Conservation (phyloP, 441 rosid species). For the Raphanus hybrid region DNA sequence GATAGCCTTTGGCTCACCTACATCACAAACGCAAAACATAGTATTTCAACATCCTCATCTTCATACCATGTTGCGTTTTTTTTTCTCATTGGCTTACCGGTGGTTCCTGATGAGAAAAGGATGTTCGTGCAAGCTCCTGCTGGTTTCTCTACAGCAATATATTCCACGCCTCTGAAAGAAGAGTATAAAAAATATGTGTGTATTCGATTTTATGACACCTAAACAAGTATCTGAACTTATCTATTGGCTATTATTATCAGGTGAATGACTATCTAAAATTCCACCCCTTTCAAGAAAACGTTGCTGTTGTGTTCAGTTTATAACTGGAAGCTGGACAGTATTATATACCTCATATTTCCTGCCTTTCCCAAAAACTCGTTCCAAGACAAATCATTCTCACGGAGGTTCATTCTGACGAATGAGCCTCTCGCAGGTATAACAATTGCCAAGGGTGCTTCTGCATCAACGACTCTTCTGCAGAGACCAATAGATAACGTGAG, state of each 20-base stretch:
- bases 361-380: slow-evolving; percentile 66
- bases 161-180: slow-evolving; percentile 66
- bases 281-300: too few relatives aligned
- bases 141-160: slow-evolving; percentile 73
- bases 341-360: slow-evolving; percentile 52
- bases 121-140: slow-evolving; percentile 81
- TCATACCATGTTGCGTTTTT: slow-evolving; percentile 8
- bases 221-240: neutral
- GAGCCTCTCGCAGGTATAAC: slow-evolving; percentile 71
- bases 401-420: slow-evolving; percentile 56
- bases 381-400: slow-evolving; percentile 84
- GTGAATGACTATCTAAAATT: neutral
- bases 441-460: slow-evolving; percentile 83
- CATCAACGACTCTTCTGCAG: slow-evolving; percentile 88
- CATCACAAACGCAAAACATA: slow-evolving; percentile 41
- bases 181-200: neutral
- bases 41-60: slow-evolving; percentile 22
- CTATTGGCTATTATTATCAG: neutral
- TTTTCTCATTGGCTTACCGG: slow-evolving; percentile 55
- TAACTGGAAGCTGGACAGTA: neutral
- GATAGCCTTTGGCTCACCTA: slow-evolving; percentile 98
- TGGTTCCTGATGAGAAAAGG: slow-evolving; percentile 97
- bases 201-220: neutral
- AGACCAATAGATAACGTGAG: slow-evolving; percentile 45
- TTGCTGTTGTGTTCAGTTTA: neutral